These are phyloP conservation scores for Clathrus columnatus DNA, from an alignment of 768 basidiomycete genomes.

Conservation along the genomic window DNA sequence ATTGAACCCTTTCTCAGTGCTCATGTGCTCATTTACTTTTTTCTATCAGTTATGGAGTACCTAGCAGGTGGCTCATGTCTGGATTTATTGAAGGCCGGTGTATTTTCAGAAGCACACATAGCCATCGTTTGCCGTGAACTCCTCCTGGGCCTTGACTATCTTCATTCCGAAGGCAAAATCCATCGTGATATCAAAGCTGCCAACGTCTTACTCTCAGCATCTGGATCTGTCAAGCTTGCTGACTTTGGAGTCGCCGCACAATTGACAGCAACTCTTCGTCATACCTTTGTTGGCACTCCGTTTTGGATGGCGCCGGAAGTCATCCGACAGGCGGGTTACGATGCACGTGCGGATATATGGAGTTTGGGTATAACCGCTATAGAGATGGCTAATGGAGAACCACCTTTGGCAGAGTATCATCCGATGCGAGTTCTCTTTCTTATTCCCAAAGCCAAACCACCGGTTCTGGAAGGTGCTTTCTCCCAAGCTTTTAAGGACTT, in stretches of 20 bases:
- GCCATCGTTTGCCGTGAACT: conserved; percentile 93
- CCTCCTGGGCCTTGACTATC: conserved; percentile 85
- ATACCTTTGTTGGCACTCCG: conserved; percentile 96
- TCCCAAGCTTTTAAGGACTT: conserved; percentile 89
- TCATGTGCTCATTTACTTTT: neutral
- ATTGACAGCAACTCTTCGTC: conserved; percentile 79
- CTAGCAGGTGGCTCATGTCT: conserved; percentile 98
- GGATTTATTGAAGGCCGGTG: conserved; percentile 87
- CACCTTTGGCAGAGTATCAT: conserved; percentile 93
- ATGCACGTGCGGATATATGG: conserved; percentile 96
- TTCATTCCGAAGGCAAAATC: conserved; percentile 93
- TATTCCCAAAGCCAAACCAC: conserved; percentile 94
- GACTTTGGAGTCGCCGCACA: conserved; percentile 99
- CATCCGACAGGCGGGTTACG: conserved; percentile 94
- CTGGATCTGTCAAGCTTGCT: conserved; percentile 92
- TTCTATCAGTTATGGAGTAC: conserved; percentile 78
- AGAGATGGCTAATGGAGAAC: conserved; percentile 96
- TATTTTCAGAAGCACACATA: conserved; percentile 88
- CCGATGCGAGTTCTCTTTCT: conserved; percentile 98
- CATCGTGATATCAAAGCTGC: conserved; percentile 99
- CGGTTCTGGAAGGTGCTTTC: conserved; percentile 80
- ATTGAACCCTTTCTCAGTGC: neutral
- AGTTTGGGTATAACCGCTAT: conserved; percentile 96
- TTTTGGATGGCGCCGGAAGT: conserved; percentile 99
- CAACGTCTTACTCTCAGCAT: conserved; percentile 83